These are phyloP conservation scores for Solanum tarapatanum DNA, from an alignment of 257 asterid genomes.

Conservation along the genomic window DNA sequence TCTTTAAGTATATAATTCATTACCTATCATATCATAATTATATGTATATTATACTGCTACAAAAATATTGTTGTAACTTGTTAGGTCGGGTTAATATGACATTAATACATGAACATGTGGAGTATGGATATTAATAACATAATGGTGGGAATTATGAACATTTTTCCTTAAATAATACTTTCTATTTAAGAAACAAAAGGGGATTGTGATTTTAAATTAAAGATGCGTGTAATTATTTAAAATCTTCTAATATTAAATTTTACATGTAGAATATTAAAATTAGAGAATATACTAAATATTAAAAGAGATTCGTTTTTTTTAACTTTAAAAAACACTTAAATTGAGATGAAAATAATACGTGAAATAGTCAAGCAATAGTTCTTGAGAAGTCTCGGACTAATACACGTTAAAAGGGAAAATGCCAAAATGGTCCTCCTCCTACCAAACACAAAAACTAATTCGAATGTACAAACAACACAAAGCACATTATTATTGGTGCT, in stretches of 20 bases:
- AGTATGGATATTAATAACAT: background rate
- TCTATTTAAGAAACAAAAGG: too few species aligned
- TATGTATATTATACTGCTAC: too few species aligned
- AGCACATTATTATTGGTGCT: too few species aligned
- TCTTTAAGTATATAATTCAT: too few species aligned
- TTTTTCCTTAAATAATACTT: too few species aligned
- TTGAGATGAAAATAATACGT: background rate
- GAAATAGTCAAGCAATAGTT: background rate
- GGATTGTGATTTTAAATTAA: too few species aligned
- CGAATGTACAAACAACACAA: background rate
- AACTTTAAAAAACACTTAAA: too few species aligned
- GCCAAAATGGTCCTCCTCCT: background rate
- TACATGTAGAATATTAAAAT: too few species aligned
- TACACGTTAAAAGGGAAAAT: background rate
- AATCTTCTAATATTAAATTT: too few species aligned
- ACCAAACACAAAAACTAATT: background rate
- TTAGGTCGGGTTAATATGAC: background rate
- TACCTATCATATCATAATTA: background rate
- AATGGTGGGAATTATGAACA: background rate
- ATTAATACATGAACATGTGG: background rate
- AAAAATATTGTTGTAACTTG: background rate
- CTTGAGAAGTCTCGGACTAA: background rate
- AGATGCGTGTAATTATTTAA: rapidly evolving
- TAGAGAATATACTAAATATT: background rate
- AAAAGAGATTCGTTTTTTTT: background rate